Evolutionary conservation across 192 early-diverging fungal species (phyloP).

Genomic region (Chytriomyces confervae): DNA sequence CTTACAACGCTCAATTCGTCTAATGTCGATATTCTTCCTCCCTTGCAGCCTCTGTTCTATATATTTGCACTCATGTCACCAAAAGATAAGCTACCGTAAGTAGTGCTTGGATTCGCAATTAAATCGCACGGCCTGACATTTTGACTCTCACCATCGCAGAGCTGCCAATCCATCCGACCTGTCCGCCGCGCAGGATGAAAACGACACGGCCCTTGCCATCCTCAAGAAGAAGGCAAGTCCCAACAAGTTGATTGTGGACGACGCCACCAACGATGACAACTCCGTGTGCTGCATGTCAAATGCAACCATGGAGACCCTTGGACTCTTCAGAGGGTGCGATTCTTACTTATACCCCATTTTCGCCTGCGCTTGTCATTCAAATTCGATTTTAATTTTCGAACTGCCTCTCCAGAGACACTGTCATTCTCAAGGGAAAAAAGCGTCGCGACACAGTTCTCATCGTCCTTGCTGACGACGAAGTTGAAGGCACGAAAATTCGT

Average conservation of each 20-base stretch:
- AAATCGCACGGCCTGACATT: neutral
- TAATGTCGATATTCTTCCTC: neutral
- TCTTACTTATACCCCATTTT: neutral
- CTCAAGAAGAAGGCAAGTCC: slow-evolving; percentile 92
- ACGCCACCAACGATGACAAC: slow-evolving; percentile 96
- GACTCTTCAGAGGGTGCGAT: slow-evolving; percentile 83
- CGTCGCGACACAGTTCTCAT: slow-evolving; percentile 95
- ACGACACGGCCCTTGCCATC: slow-evolving; percentile 94
- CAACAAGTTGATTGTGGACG: slow-evolving; percentile 99
- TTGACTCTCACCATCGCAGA: slow-evolving; percentile 28
- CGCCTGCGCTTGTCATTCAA: neutral
- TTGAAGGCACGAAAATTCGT: slow-evolving; percentile 90
- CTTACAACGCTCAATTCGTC: neutral
- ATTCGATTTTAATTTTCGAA: neutral
- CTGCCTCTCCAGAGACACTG: slow-evolving; percentile 69
- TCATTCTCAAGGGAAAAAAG: slow-evolving; percentile 98
- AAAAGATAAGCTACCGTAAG: slow-evolving; percentile 33
- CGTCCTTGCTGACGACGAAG: slow-evolving; percentile 87
- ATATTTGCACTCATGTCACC: slow-evolving; percentile 16
- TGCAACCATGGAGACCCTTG: slow-evolving; percentile 90
- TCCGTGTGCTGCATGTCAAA: slow-evolving; percentile 89
- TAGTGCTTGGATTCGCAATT: neutral
- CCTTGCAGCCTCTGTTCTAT: neutral
- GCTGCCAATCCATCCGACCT: slow-evolving; percentile 52
- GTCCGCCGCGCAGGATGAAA: slow-evolving; percentile 47